Base-by-base conservation (phyloP, 331 rosid species). In the Cydonia oblonga region DNA sequence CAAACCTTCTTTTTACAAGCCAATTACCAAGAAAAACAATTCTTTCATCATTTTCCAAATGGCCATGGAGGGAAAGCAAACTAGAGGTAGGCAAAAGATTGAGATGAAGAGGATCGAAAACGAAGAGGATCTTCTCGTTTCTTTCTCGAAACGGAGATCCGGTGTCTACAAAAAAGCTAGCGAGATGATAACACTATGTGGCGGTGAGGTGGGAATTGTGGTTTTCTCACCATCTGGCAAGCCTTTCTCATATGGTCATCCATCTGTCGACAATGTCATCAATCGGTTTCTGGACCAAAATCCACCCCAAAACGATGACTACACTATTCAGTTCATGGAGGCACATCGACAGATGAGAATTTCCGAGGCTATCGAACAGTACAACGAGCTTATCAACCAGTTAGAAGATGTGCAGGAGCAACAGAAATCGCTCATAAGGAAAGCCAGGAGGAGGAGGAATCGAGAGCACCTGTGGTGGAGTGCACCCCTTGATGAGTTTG, bases 131-230 rank as follows among this genome's bases (percentile, higher is more conserved):
- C 81, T 79, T 13, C 57, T 68, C 1, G 75, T 70, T 18, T 77
- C 78, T 0, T 88, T 88, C 75, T 81, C 86, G 0, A 88, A 86
- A 58, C 81, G 88, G 3, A 73, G 79, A 28, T 28, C 57, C 5
- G 87, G 90, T 0, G 79, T 88, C 7, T 72, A 65, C 70, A 79
- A 82, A 22, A 88, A 82, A 15, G 84, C 82, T 6, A 60, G 79
- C 0, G 87, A 88, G 12, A 61, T 88, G 4, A 70, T 81, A 4
- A 64, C 83, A 15, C 74, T 84, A 0, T 75, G 82, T 16, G 54
- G 84, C 0, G 83, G 83, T 0, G 71, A 86, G 30, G 69, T 78
- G 7, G 84, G 78, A 0, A 24, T 86, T 24, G 62, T 79, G 51
- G 10, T 86, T 3, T 68, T 61, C 32, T 80, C 90, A 2, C 82